Base-by-base conservation (phyloP, 2,329 filamentous ascomycete genomes). In the Cladosporium sp. region DNA sequence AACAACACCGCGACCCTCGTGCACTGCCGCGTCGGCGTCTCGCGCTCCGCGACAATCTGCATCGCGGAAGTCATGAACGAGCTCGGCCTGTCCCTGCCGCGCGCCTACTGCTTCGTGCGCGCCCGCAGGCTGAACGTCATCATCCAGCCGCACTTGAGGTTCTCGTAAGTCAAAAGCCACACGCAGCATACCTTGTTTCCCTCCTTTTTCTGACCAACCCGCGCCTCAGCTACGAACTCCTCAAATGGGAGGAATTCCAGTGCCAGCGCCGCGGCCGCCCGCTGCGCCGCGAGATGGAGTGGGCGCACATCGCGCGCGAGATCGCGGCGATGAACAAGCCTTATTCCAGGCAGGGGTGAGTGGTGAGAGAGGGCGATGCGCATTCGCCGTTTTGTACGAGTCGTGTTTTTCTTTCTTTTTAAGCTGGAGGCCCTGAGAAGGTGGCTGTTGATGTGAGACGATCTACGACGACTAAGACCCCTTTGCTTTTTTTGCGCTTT, bases 41-140 rank as follows among this genome's bases (percentile, higher is more conserved):
- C 91, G 46, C 83, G 93, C 48, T 95, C 89, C 57, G 93, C 93
- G 10, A 98, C 92, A 1, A 96, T 98, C 56, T 97, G 93, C 68
- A 98, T 98, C 63, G 93, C 93, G n/a, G 91, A 97, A 70, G 89
- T 97, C 34, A 98, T 98, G 93, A 84, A 85, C 34, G 78, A 85
- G 22, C 71, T 89, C 61, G 78, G 82, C 18, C 73, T 96, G 59
- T 93, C 89, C 0, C 92, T 97, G 62, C 90, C 93, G 10, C 81
- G 88, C 52, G 93, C 93, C 54, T 98, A 98, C 70, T 97, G 93
- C 69, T 97, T 92, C 69, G 93, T 98, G 35, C 85, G 93, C 32
- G 93, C 93, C 16, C 82, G 93, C 49, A 80, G 93, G 56, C 77
- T 98, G 44, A 98, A 98, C 66, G 93, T 98, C 49, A 98, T 98